These are phyloP conservation scores for Erysimum cheiri DNA, from an alignment of 441 rosid species.

Conservation along the genomic window DNA sequence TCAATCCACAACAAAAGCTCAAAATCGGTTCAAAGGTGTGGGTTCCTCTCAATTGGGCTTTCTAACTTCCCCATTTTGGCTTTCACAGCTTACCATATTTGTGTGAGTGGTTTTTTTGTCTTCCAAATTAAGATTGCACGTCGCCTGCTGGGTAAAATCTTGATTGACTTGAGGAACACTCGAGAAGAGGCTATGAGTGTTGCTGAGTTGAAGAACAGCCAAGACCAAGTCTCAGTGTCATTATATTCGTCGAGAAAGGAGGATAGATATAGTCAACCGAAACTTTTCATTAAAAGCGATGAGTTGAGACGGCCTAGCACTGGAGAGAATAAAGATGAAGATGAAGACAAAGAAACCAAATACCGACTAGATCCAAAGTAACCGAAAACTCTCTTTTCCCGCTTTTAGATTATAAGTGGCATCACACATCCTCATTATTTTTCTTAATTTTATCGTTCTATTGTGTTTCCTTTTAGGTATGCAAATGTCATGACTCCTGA, in stretches of 20 bases:
- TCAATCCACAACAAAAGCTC: conserved; percentile 97
- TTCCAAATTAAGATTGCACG: conserved; percentile 74
- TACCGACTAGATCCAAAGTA: conserved; percentile 97
- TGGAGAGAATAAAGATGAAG: conserved; percentile 85
- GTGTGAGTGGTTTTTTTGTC: not conserved
- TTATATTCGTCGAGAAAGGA: conserved; percentile 53
- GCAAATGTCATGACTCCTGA: conserved; percentile 99
- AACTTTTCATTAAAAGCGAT: conserved; percentile 59
- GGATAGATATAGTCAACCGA: conserved; percentile 60
- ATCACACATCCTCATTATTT: conserved; percentile 16
- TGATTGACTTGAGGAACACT: conserved; percentile 97
- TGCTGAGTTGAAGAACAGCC: conserved; percentile 83
- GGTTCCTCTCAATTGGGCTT: conserved; percentile 26
- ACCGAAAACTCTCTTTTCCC: conserved; percentile 12
- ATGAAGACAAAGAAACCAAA: conserved; percentile 95
- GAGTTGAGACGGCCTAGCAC: conserved; percentile 71
- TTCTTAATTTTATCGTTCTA: conserved; percentile 3
- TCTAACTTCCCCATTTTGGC: not conserved
- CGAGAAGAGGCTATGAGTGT: conserved; percentile 95
- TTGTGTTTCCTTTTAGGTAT: conserved; percentile 56
- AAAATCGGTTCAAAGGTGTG: conserved; percentile 99
- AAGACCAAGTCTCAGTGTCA: conserved; percentile 60
- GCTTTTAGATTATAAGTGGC: not conserved
- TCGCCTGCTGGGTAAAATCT: conserved; percentile 93
- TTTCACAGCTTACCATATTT: conserved; percentile 17